These are phyloP conservation scores for Ceratobasidium sp. DNA, from an alignment of 1,284 basidiomycete genomes.

Conservation along the genomic window DNA sequence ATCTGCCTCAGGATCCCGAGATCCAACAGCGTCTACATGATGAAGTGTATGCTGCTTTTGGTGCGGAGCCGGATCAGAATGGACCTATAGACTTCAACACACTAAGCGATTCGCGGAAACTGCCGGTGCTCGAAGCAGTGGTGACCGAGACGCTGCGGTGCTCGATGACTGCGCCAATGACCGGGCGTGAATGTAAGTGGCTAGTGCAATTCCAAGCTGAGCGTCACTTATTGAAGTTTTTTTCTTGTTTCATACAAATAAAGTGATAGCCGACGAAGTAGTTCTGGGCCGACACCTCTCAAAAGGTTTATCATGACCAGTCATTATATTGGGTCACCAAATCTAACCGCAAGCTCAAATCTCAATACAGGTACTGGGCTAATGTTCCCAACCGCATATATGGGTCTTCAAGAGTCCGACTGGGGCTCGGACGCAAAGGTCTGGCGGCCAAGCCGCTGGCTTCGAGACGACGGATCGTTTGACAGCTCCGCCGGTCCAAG, in stretches of 20 bases:
- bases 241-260: not conserved
- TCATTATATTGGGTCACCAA: not conserved
- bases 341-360: not conserved
- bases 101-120: not conserved
- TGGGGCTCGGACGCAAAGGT: slow-evolving; percentile 18
- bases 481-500: slow-evolving; percentile 52
- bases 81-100: not conserved
- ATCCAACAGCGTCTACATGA: slow-evolving; percentile 38
- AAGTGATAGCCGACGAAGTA: slow-evolving; percentile 9
- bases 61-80: not conserved
- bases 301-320: not conserved
- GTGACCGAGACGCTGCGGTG: slow-evolving; percentile 13
- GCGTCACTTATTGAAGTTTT: not conserved
- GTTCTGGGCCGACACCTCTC: not conserved
- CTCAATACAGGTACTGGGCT: not conserved
- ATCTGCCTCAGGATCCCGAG: slow-evolving; percentile 7
- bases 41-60: slow-evolving; percentile 16
- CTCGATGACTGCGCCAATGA: not conserved
- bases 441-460: slow-evolving; percentile 53
- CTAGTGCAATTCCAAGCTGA: no score
- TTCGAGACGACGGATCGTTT: slow-evolving; percentile 52
- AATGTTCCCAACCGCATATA: not conserved
- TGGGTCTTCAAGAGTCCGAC: not conserved
- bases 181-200: slow-evolving; percentile 6
- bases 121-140: slow-evolving; percentile 29